A percentile compares a stretch with the other conserved stretches of the same genome.
Conservation (phyloP, 768 basidiomycete genomes). For the Termitomyces heimii region DNA sequence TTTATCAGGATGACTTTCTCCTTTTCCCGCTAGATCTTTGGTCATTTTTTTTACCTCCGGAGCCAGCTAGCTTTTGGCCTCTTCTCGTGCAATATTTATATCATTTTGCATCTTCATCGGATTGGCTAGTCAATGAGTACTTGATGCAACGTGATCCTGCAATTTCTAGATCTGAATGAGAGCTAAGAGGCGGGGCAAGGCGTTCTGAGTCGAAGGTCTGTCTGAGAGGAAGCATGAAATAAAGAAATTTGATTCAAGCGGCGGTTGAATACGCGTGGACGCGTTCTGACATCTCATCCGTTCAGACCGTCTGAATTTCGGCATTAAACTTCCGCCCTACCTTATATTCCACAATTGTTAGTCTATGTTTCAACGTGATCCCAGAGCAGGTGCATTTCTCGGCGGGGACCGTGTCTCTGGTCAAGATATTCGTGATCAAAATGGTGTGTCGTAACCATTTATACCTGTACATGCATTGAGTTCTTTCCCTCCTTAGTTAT, state of each 20-base stretch:
- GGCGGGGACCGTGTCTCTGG: conserved; percentile 93
- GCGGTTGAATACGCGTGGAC: conserved; percentile 20
- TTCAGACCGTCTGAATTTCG: conserved; percentile 1
- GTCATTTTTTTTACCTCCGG: not conserved
- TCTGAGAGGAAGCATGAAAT: not conserved
- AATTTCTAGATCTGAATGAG: not conserved
- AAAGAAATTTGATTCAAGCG: conserved; percentile 15
- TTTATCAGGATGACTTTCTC: not conserved
- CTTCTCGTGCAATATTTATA: conserved; percentile 4
- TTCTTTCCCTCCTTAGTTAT: conserved; percentile 51
- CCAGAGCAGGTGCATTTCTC: conserved; percentile 85
- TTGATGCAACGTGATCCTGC: not conserved
- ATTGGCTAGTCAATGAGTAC: conserved; percentile 7
- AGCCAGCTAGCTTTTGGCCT: conserved; percentile 1
- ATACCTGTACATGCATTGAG: not conserved
- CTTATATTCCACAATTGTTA: conserved; percentile 5
- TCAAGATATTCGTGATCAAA: conserved; percentile 94
- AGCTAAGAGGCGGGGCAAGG: no score
- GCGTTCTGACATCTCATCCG: conserved; percentile 12
- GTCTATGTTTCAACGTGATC: conserved; percentile 85
- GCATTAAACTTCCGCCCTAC: not conserved
- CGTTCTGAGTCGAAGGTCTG: not conserved
- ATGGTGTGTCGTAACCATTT: conserved; percentile 51
- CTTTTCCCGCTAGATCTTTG: not conserved
- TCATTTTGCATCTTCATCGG: conserved; percentile 7